Percentiles rank a stretch among this genome's conserved stretches.
Evolutionary conservation across 2,329 filamentous ascomycete species (phyloP).

Genomic region (Tolypocladium tropicale): DNA sequence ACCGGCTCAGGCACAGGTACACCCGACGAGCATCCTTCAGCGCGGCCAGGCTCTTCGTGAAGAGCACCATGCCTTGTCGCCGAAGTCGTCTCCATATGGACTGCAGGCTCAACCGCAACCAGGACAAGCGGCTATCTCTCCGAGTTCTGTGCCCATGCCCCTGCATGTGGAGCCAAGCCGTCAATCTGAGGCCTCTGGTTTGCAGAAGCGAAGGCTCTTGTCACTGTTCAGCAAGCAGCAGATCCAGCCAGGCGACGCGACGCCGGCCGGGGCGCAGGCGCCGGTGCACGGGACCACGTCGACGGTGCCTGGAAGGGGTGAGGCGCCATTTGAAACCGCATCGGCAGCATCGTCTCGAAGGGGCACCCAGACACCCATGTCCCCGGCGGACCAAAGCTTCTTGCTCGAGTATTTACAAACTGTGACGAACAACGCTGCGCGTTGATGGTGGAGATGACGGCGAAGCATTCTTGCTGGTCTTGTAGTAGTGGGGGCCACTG

Average conservation of each 20-base stretch:
- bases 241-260: not conserved
- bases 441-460: slow-evolving; percentile 8
- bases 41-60: slow-evolving; percentile 19
- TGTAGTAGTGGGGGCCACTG: not conserved
- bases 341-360: slow-evolving; percentile 24
- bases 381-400: slow-evolving; percentile 64
- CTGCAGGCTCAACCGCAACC: slow-evolving; percentile 9
- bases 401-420: slow-evolving; percentile 64
- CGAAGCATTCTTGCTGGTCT: not conserved
- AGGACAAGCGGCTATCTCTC: slow-evolving; percentile 9
- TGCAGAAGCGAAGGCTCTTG: slow-evolving; percentile 32
- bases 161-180: slow-evolving; percentile 2
- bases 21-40: slow-evolving; percentile 24
- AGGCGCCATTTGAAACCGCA: slow-evolving; percentile 8
- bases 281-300: slow-evolving; percentile 30
- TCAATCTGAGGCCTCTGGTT: slow-evolving; percentile 15
- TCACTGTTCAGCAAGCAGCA: slow-evolving; percentile 50
- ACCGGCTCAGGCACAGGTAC: slow-evolving; percentile 2
- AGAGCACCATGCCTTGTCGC: slow-evolving; percentile 6
- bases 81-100: slow-evolving; percentile 12
- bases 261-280: slow-evolving; percentile 4
- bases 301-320: slow-evolving; percentile 29
- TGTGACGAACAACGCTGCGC: slow-evolving; percentile 29
- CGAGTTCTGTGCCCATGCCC: not conserved
- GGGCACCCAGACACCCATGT: slow-evolving; percentile 45